Conservation (phyloP, 768 basidiomycete genomes). For the Termitomyces sp. region DNA sequence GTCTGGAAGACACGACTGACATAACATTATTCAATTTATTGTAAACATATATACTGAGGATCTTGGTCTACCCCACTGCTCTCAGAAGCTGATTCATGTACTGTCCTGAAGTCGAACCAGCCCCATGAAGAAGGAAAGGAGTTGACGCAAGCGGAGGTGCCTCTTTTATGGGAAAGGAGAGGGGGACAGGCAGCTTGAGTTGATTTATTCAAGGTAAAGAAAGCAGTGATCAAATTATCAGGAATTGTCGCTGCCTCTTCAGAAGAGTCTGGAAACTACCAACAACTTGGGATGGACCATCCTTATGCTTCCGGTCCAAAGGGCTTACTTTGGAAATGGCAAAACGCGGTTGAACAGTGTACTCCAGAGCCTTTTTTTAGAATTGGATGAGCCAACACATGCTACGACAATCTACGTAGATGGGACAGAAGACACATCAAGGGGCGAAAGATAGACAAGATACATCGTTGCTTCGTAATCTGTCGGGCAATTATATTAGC, state of each 20-base stretch:
- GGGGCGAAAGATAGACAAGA: no score
- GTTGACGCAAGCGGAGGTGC: slow-evolving; percentile 19
- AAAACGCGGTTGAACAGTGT: slow-evolving; percentile 13
- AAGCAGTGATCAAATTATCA: slow-evolving; percentile 36
- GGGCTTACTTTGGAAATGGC: slow-evolving; percentile 27
- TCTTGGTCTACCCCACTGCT: slow-evolving; percentile 31
- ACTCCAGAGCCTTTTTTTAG: slow-evolving; percentile 19
- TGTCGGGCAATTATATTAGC: no score
- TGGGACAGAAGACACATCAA: not conserved
- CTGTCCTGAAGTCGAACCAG: slow-evolving; percentile 31
- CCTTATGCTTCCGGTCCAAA: not conserved
- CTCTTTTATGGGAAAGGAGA: slow-evolving; percentile 15
- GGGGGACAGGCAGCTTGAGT: slow-evolving; percentile 27
- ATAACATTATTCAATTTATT: no score
- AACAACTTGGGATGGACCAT: not conserved
- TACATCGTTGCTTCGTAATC: no score
- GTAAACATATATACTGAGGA: slow-evolving; percentile 20
- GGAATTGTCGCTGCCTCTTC: slow-evolving; percentile 34
- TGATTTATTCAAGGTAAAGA: slow-evolving; percentile 31
- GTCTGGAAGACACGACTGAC: no score
- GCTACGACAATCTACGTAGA: slow-evolving; percentile 13
- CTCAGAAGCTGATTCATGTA: slow-evolving; percentile 30
- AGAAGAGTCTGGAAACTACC: slow-evolving; percentile 38
- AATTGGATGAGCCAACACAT: slow-evolving; percentile 5
- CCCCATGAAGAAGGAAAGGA: slow-evolving; percentile 39